Evolutionary conservation across 2,329 filamentous ascomycete species (phyloP).

Genomic region (Ophiobolus disseminans): DNA sequence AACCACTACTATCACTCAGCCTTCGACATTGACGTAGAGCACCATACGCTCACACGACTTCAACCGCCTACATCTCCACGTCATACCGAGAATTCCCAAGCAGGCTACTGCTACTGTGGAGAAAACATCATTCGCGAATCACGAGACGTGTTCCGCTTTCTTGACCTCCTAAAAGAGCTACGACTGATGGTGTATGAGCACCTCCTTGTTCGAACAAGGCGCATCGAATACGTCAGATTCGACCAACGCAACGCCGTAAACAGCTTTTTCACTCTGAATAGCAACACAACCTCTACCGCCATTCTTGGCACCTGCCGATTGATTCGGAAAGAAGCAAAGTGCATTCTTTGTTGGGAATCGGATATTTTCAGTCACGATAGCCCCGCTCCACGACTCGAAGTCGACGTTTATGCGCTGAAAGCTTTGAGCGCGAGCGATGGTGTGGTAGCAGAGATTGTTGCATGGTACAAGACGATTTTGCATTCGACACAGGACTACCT

Average conservation of each 20-base stretch:
- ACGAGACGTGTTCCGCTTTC: background rate
- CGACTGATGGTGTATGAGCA: background rate
- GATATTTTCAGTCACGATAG: background rate
- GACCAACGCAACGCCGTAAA: background rate
- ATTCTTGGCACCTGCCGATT: background rate
- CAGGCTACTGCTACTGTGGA: too few relatives aligned
- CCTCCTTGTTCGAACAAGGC: background rate
- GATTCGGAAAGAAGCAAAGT: background rate
- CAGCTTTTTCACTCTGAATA: background rate
- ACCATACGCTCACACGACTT: too few relatives aligned
- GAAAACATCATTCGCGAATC: background rate
- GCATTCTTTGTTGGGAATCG: background rate
- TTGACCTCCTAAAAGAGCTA: background rate
- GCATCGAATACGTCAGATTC: background rate
- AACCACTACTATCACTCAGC: too few relatives aligned
- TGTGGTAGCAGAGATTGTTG: too few relatives aligned
- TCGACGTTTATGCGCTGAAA: too few relatives aligned
- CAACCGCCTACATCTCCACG: background rate
- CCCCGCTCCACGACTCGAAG: too few relatives aligned
- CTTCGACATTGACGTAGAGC: too few relatives aligned
- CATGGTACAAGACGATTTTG: too few relatives aligned
- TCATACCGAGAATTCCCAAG: background rate
- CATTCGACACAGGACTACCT: too few relatives aligned
- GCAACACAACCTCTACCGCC: background rate
- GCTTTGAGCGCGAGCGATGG: too few relatives aligned